Base-by-base conservation (phyloP, 1,284 basidiomycete genomes). In the Sanghuangporus baumii region DNA sequence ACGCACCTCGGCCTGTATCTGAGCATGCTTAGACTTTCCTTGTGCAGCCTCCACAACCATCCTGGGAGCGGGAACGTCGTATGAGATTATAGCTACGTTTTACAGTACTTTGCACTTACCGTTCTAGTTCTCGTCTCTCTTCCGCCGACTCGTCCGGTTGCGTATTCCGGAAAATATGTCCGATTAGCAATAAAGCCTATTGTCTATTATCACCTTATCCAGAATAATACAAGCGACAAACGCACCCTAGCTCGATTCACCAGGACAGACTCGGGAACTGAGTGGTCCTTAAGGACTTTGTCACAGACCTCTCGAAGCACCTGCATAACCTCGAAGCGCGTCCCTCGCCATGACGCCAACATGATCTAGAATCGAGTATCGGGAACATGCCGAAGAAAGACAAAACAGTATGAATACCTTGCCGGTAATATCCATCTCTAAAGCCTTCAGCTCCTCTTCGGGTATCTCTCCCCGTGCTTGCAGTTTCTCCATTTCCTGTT, bases 361-460 rank as follows among this genome's bases (percentile, higher is more conserved):
- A 98, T 84, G 73, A 96, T 93, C 88, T 91, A 65, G 8, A 37
- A 31, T 8, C 65, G 37, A 8, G 38, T 43, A 61, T 31, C 64
- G 61, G 41, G 26, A 48, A 5, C 9, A 31, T 48, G 36, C 51
- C 34, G 14, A 31, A 18, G 14, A 34, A 34, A n/a, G 37, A 5
- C 9, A 18, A 18, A 16, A 50, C 6, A 34, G 38, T 26, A 57
- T 31, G 20, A n/a, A 40, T 65, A 89, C 86, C 79, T 96, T 98
- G 65, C 94, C 94, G 16, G 93, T 96, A 69, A 99, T 85, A 70
- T 99, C 97, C 80, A 92, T 88, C 73, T 98, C 96, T 52, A 99
- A 76, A 18, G 91, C 89, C 62, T 88, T 84, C 20, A 96, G 75
- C 72, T 96, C 88, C 61, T 95, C 94, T 69, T 93, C 91, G 3